Evolutionary conservation across 2,329 filamentous ascomycete species (phyloP).

Genomic region (Tolypocladium album): DNA sequence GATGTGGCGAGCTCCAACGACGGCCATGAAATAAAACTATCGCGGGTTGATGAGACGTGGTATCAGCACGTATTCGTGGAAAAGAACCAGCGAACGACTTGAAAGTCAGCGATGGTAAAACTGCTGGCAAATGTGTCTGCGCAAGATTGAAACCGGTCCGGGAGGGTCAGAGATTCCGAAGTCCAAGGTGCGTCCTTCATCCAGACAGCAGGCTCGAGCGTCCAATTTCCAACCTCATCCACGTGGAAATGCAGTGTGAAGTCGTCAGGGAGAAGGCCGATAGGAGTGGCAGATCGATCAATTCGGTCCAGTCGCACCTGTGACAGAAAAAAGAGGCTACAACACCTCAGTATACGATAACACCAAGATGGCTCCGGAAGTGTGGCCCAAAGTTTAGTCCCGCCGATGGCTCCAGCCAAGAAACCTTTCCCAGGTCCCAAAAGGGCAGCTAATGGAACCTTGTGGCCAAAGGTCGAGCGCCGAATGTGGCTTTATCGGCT

Average conservation of each 20-base stretch:
- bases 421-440: background rate
- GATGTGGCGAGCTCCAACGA: slow-evolving; percentile 18
- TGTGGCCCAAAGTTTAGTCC: background rate
- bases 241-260: background rate
- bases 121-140: background rate
- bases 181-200: background rate
- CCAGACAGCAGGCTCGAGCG: background rate
- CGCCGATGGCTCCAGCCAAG: background rate
- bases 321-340: background rate
- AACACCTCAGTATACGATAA: background rate
- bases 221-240: background rate
- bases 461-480: background rate
- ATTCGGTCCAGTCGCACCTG: background rate
- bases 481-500: background rate
- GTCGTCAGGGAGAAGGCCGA: background rate
- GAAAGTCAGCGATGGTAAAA: background rate
- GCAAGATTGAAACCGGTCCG: background rate
- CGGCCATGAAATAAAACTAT: slow-evolving; percentile 20
- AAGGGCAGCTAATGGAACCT: background rate
- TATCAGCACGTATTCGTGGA: background rate
- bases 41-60: background rate
- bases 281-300: background rate
- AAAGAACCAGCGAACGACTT: background rate
- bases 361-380: background rate
- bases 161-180: background rate